Conservation (phyloP, 2,329 filamentous ascomycete species). For the Myriangium duriaei region DNA sequence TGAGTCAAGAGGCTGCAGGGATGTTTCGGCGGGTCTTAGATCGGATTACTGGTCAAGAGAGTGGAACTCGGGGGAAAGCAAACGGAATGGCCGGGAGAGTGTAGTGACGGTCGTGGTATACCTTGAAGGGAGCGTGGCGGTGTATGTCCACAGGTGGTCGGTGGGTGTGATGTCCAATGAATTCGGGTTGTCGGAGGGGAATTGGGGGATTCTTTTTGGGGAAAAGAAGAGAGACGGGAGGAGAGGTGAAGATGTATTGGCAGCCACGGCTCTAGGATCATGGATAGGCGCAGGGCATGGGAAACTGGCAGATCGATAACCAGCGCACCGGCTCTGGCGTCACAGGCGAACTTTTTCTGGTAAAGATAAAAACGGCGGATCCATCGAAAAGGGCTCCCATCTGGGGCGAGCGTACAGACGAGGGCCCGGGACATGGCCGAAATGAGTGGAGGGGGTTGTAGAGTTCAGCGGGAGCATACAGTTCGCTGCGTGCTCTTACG, state of each 20-base stretch:
- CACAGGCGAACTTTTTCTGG: conserved; percentile 8
- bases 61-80: background rate
- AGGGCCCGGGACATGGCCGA: background rate
- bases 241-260: conserved; percentile 9
- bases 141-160: too few species aligned
- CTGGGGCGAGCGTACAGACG: background rate
- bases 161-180: too few species aligned
- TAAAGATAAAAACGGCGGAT: conserved; percentile 10
- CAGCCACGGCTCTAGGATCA: too few species aligned
- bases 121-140: background rate
- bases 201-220: too few species aligned
- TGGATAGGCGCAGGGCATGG: conserved; percentile 4
- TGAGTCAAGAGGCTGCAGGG: conserved; percentile 8
- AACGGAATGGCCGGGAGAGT: too few species aligned
- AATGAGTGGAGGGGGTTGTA: background rate
- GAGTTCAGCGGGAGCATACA: too few species aligned
- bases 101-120: background rate
- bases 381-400: conserved; percentile 4
- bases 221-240: conserved; percentile 2
- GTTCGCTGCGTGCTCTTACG: background rate
- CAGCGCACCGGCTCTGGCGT: conserved; percentile 8
- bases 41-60: conserved; percentile 1
- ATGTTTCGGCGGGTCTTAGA: conserved; percentile 7
- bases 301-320: conserved; percentile 6
- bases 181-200: too few species aligned